Base-by-base conservation (phyloP, 176 grass and related monocot genomes). In the Musa schizocarpa region DNA sequence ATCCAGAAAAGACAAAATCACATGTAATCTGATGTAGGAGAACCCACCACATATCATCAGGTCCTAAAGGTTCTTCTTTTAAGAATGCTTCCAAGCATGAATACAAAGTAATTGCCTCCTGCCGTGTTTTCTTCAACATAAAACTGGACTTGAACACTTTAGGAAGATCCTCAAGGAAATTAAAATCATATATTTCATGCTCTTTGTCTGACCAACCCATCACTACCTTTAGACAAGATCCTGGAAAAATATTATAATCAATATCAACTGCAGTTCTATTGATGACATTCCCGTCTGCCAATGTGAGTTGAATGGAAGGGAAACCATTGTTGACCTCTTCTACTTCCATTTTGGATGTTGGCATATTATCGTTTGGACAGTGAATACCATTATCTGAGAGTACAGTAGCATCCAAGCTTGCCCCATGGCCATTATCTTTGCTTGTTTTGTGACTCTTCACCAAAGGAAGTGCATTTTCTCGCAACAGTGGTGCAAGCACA, bases 1-100 rank as follows among this genome's bases (percentile, higher is more conserved):
- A 79, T 53, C 53, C 13, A 83, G 55, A 70, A 16, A 34, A 14
- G 16, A 22, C 63, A 16, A 53, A 62, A 62, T 43, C 14, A 54
- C 59, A 62, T 27, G 22, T 13, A 79, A 51, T 43, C 58, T 13
- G 68, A 68, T 43, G 77, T 9, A 58, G 49, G 54, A 77, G 54
- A 72, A 86, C 90, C 80, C 78, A 99, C 95, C 95, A 99, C 95
- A 99, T 99, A 77, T 94, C 95, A 26, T 99, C 95, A 76, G 88
- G 95, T 34, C 95, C 95, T 20, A 99, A 81, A 80, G 95, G 95
- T 76, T 99, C 95, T 71, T 99, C 91, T 76, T 94, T 99, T 55
- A 99, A 70, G 81, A 99, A 99, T 24, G 90, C 87, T 72, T 99
- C 95, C 65, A 99, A 78, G 82, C 95, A 99, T 78, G 90, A 89